Evolutionary conservation across 345 rosid genomes (phyloP).

Genomic region (Cardiospermum halicacabum): DNA sequence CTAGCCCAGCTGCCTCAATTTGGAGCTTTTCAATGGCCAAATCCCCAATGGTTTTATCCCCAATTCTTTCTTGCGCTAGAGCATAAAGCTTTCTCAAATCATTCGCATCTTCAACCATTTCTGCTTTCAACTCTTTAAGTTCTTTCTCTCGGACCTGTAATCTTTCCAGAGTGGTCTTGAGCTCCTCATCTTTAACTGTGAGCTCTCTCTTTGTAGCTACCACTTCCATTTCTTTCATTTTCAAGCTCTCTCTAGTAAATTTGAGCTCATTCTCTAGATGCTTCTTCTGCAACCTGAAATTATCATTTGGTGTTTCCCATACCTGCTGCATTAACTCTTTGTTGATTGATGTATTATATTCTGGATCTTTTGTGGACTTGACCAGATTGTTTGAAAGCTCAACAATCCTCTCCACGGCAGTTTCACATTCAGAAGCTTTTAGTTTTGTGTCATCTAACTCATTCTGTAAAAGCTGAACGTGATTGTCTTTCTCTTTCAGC

Average conservation of each 20-base stretch:
- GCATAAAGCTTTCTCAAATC: slow-evolving; percentile 57
- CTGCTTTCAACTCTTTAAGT: slow-evolving; percentile 52
- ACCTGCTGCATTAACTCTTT: slow-evolving; percentile 29
- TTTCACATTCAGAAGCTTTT: slow-evolving; percentile 61
- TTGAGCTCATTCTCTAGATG: slow-evolving; percentile 61
- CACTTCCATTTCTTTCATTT: slow-evolving; percentile 65
- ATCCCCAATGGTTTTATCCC: slow-evolving; percentile 56
- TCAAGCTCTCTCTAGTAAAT: slow-evolving; percentile 49
- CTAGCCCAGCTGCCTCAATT: slow-evolving; percentile 73
- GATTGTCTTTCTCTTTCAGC: slow-evolving; percentile 73
- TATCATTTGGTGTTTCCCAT: slow-evolving; percentile 24
- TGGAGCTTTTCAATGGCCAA: slow-evolving; percentile 78
- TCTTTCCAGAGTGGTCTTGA: slow-evolving; percentile 37
- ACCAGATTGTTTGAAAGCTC: slow-evolving; percentile 59
- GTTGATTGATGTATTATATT: slow-evolving; percentile 19
- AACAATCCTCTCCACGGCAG: slow-evolving; percentile 51
- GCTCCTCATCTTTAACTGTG: slow-evolving; percentile 59
- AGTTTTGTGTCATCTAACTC: slow-evolving; percentile 51
- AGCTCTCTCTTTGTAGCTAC: slow-evolving; percentile 55
- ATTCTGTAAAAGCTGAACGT: slow-evolving; percentile 41
- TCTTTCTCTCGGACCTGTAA: slow-evolving; percentile 52
- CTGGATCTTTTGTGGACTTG: slow-evolving; percentile 34
- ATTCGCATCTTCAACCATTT: slow-evolving; percentile 49
- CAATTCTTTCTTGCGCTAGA: slow-evolving; percentile 62
- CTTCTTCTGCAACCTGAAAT: slow-evolving; percentile 42